Percentiles rank a stretch among this genome's conserved stretches.
Evolutionary conservation across 2,329 filamentous ascomycete genomes (phyloP).

Genomic region (Parastagonospora avenae): DNA sequence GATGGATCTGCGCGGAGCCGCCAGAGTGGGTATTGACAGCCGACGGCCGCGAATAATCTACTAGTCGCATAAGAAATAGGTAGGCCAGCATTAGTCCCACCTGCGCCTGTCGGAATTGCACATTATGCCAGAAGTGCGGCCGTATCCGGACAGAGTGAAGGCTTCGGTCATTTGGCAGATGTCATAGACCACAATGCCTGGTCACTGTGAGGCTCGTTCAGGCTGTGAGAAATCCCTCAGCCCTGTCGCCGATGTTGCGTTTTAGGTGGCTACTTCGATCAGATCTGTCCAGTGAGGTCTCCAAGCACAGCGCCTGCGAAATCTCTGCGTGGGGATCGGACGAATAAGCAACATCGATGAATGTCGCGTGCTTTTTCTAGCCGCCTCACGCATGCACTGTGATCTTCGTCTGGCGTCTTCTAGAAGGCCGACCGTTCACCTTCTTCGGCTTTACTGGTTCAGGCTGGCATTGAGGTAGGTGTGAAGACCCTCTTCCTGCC

Average conservation of each 20-base stretch:
- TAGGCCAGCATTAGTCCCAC: slow-evolving; percentile 1
- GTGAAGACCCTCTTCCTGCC: neutral
- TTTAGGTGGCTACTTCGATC: neutral
- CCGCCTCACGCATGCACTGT: neutral
- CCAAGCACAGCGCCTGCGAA: neutral
- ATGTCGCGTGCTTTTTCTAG: slow-evolving; percentile 1
- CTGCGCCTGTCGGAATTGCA: neutral
- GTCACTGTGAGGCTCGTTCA: slow-evolving; percentile 4
- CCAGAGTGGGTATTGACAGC: slow-evolving; percentile 1
- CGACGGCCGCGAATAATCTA: slow-evolving; percentile 3
- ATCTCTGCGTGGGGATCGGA: neutral
- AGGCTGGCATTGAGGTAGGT: no score
- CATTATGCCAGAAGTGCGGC: neutral
- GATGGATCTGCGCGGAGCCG: slow-evolving; percentile 3
- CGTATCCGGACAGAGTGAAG: no score
- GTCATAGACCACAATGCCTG: neutral
- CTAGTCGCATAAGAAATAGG: slow-evolving; percentile 1
- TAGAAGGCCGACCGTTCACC: slow-evolving; percentile 12
- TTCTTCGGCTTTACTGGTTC: slow-evolving; percentile 5
- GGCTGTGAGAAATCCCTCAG: slow-evolving; percentile 10
- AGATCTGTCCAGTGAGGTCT: neutral
- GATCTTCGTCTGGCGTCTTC: slow-evolving; percentile 5
- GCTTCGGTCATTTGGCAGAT: no score
- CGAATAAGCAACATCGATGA: slow-evolving; percentile 9
- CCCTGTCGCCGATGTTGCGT: slow-evolving; percentile 1